These are phyloP conservation scores for Myxozyma melibiosi DNA, from an alignment of 805 yeast genomes.

Conservation along the genomic window DNA sequence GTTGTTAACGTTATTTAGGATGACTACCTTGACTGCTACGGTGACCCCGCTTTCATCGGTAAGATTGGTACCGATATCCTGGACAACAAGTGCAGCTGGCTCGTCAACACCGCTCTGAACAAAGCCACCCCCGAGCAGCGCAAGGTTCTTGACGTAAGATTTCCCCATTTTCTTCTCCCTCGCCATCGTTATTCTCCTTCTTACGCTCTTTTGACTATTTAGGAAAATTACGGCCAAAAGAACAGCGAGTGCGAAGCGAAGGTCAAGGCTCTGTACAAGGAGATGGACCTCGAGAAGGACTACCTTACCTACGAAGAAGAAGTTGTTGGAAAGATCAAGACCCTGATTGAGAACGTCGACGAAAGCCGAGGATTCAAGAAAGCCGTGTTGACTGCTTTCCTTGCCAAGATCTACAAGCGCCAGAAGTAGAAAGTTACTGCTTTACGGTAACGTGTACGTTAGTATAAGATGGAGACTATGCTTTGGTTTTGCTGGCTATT, in stretches of 20 bases:
- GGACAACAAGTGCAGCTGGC: slow-evolving; percentile 99
- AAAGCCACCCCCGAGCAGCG: slow-evolving; percentile 81
- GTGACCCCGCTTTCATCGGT: slow-evolving; percentile 96
- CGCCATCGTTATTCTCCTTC: slow-evolving; percentile 25
- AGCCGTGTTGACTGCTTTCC: slow-evolving; percentile 80
- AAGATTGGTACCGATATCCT: slow-evolving; percentile 98
- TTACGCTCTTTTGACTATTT: background rate
- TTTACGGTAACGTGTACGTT: background rate
- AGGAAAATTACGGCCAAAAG: slow-evolving; percentile 80
- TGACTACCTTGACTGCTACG: slow-evolving; percentile 94
- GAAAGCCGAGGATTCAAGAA: slow-evolving; percentile 92
- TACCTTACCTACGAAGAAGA: slow-evolving; percentile 84
- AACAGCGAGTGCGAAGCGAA: slow-evolving; percentile 65
- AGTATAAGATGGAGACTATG: background rate
- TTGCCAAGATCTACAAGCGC: slow-evolving; percentile 91
- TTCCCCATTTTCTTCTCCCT: background rate
- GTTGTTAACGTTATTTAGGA: slow-evolving; percentile 46
- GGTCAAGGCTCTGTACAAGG: slow-evolving; percentile 73
- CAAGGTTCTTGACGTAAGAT: slow-evolving; percentile 61
- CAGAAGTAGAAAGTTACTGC: slow-evolving; percentile 55
- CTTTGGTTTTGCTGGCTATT: too few species aligned
- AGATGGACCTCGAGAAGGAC: slow-evolving; percentile 67
- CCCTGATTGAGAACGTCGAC: slow-evolving; percentile 70
- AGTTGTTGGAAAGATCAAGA: slow-evolving; percentile 63
- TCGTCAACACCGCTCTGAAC: slow-evolving; percentile 87